phyloP scores from a whole-genome alignment of 2,329 filamentous ascomycete genomes.

The Lecanosticta acicola region DNA sequence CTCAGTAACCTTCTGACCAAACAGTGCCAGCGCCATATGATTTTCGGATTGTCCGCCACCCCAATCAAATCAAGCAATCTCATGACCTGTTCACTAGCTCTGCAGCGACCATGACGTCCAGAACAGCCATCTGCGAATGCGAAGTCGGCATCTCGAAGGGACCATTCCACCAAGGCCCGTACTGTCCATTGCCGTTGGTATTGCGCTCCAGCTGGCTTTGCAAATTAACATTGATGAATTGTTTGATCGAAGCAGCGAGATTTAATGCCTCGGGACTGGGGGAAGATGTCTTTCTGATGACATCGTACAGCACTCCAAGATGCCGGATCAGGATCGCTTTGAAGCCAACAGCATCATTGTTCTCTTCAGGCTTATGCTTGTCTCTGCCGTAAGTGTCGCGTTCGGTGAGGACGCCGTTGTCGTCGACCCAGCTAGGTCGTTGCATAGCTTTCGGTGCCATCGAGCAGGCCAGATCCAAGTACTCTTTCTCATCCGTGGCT shows the following conservation, averaged over 20 bases:
- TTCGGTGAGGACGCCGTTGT: slow-evolving; percentile 2
- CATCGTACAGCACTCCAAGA: background rate
- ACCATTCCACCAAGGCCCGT: slow-evolving; percentile 2
- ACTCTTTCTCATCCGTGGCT: background rate
- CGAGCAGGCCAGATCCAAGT: background rate
- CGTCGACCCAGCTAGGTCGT: background rate
- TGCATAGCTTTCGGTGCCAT: slow-evolving; percentile 2
- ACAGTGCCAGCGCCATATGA: no score
- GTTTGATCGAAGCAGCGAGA: background rate
- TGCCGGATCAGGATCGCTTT: slow-evolving; percentile 1
- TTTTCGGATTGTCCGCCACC: no score
- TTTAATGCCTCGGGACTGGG: background rate
- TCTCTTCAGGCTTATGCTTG: background rate
- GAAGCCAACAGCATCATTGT: slow-evolving; percentile 2
- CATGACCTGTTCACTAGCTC: background rate
- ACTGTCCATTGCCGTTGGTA: slow-evolving; percentile 2
- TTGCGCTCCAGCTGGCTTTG: slow-evolving; percentile 2
- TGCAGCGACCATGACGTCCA: slow-evolving; percentile 1
- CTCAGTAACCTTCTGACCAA: no score
- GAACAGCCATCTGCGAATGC: slow-evolving; percentile 3
- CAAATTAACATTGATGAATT: background rate
- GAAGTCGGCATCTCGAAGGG: slow-evolving; percentile 5
- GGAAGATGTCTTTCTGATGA: background rate
- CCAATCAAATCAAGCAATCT: background rate
- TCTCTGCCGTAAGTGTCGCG: slow-evolving; percentile 1